Base-by-base conservation (phyloP, 1,284 basidiomycete genomes). In the Trametes polyzona region DNA sequence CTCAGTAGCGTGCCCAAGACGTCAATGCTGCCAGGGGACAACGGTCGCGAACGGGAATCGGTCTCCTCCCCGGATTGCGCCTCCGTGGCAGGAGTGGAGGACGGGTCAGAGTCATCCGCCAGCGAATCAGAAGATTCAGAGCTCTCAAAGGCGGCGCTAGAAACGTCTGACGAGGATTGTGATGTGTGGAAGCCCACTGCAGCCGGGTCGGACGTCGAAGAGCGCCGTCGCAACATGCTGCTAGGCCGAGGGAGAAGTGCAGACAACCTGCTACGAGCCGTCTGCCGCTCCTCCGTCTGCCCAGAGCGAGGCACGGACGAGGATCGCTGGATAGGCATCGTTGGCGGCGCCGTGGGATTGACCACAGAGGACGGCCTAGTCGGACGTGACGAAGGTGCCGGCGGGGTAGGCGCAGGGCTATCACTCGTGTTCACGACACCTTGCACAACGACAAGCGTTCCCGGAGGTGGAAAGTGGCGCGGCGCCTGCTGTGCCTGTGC, bases 361-460 rank as follows among this genome's bases (percentile, higher is more conserved):
- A 48, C 39, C 33, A 36, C 39, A 16, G 65, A 61, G 10, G 56
- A 26, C 1, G 64, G 48, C 16, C 43, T 27, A 29, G 41, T 6
- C 12, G 54, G 49, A 17, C 54, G 63, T n/a, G 62, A 43, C 3
- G 63, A 36, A 9, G 65, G 55, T 43, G 71, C 53, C 29, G 78
- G 7, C 12, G 50, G 62, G 9, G 56, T 3, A 3, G 23, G 17
- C 7, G 51, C 19, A 11, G 58, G 47, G 29, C 81, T 78, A 68
- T 90, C 87, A 10, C 86, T 86, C 0, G 89, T 91, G 61, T 91
- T 88, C 1, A 91, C 89, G 40, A 91, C 88, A 42, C 88, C 88
- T 71, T 91, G 88, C 0, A 91, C 88, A 30, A 91, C 86, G 30
- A 91, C 89, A 8, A 91, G 78, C 1, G 89, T 89, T 17, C 88